Conservation (phyloP, 768 basidiomycete genomes). For the Megacollybia marginata region DNA sequence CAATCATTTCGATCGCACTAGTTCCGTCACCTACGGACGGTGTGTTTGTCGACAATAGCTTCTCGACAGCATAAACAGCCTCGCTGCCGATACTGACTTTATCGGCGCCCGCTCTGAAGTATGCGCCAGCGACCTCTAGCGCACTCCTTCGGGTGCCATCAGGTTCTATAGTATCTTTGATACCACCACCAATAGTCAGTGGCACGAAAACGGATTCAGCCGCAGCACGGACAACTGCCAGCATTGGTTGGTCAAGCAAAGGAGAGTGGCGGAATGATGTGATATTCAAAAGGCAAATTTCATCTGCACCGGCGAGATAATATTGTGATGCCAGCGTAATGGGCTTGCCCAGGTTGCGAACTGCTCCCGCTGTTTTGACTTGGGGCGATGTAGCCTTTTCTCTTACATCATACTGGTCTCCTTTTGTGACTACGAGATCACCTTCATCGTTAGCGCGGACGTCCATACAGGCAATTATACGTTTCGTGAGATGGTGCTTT, state of each 20-base stretch:
- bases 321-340: constrained; percentile 86
- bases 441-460: constrained; percentile 94
- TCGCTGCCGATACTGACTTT: constrained; percentile 98
- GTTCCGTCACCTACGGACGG: constrained; percentile 46
- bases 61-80: constrained; percentile 91
- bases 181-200: constrained; percentile 97
- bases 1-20: constrained; percentile 91
- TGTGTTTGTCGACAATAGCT: constrained; percentile 35
- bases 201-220: constrained; percentile 92
- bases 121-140: constrained; percentile 90
- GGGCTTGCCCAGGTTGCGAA: constrained; percentile 96
- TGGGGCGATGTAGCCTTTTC: constrained; percentile 46
- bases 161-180: constrained; percentile 92
- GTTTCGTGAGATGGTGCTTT: constrained; percentile 75
- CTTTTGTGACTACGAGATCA: constrained; percentile 98
- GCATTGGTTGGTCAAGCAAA: constrained; percentile 95
- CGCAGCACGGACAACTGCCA: constrained; percentile 86
- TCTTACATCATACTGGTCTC: constrained; percentile 97
- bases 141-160: constrained; percentile 85
- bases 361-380: constrained; percentile 57
- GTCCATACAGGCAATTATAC: constrained; percentile 96
- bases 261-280: constrained; percentile 98
- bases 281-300: constrained; percentile 97
- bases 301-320: constrained; percentile 86
- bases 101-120: constrained; percentile 97